Percentiles rank a stretch among this genome's conserved stretches.
phyloP scores from a whole-genome alignment of 108 stramenopile genomes.

The Skeletonema potamos region DNA sequence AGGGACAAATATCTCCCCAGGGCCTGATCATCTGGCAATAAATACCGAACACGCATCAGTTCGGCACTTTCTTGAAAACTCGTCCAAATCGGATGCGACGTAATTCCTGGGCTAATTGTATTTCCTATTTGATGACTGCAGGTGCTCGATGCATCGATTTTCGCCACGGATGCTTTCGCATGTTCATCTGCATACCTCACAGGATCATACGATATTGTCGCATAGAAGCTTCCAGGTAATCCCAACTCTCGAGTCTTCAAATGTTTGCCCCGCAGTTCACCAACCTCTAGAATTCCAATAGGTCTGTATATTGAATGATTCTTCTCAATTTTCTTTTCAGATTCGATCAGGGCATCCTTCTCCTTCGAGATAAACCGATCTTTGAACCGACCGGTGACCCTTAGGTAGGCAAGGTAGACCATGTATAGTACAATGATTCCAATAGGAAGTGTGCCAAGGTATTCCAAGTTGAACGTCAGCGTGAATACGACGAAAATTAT shows the following conservation, averaged over 20 bases:
- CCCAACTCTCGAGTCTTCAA: constrained; percentile 70
- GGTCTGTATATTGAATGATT: constrained; percentile 65
- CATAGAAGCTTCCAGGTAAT: constrained; percentile 70
- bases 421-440: constrained; percentile 52
- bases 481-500: constrained; percentile 36
- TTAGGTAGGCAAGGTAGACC: constrained; percentile 47
- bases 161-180: constrained; percentile 22
- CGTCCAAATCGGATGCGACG: constrained; percentile 68
- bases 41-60: constrained; percentile 58
- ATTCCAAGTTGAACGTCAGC: constrained; percentile 44
- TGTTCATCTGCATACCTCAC: constrained; percentile 48
- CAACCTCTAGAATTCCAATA: constrained; percentile 51
- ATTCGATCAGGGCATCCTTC: constrained; percentile 52
- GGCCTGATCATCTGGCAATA: constrained; percentile 50
- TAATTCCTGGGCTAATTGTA: constrained; percentile 56
- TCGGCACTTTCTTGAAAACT: constrained; percentile 50
- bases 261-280: constrained; percentile 58
- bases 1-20: constrained; percentile 32
- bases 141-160: constrained; percentile 52
- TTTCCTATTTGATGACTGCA: constrained; percentile 59
- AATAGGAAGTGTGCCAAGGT: constrained; percentile 52
- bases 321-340: constrained; percentile 45
- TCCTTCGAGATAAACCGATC: constrained; percentile 60
- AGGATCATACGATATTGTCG: constrained; percentile 63
- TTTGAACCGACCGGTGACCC: constrained; percentile 42